Evolutionary conservation across 2,329 filamentous ascomycete genomes (phyloP).

Genomic region (Fonsecaea monophora): DNA sequence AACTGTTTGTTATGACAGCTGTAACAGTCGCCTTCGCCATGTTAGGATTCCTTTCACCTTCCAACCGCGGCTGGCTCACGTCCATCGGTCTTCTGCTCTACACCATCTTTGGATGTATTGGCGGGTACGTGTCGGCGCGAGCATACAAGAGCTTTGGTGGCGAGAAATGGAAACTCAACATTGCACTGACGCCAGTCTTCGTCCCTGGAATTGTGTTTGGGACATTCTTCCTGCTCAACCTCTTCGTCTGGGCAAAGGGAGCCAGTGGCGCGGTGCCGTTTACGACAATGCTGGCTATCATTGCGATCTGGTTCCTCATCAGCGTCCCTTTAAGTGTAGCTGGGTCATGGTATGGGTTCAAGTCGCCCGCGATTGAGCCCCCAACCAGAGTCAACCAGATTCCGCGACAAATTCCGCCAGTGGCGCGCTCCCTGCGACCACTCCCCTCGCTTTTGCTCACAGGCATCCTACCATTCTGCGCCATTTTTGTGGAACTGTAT

Average conservation of each 20-base stretch:
- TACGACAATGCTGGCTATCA: slow-evolving; percentile 91
- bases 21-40: slow-evolving; percentile 93
- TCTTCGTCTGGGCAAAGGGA: slow-evolving; percentile 93
- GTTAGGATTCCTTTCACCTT: slow-evolving; percentile 91
- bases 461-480: slow-evolving; percentile 90
- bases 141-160: slow-evolving; percentile 95
- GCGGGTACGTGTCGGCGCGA: slow-evolving; percentile 86
- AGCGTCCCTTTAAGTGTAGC: slow-evolving; percentile 88
- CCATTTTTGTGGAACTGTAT: slow-evolving; percentile 97
- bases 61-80: slow-evolving; percentile 90
- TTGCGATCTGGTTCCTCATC: slow-evolving; percentile 96
- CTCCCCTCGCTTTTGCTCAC: slow-evolving; percentile 91
- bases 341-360: slow-evolving; percentile 94
- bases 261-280: slow-evolving; percentile 95
- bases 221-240: slow-evolving; percentile 89
- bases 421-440: slow-evolving; percentile 80
- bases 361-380: slow-evolving; percentile 71
- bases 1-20: slow-evolving; percentile 97
- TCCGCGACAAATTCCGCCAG: slow-evolving; percentile 89
- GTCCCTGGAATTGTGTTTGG: slow-evolving; percentile 86
- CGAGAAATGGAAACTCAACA: slow-evolving; percentile 93
- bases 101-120: slow-evolving; percentile 88
- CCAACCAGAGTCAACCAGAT: slow-evolving; percentile 98
- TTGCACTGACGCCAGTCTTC: slow-evolving; percentile 82
- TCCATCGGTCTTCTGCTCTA: slow-evolving; percentile 94